These are phyloP conservation scores for Aspergillus diversus DNA, from an alignment of 495 filamentous ascomycete genomes.

Conservation along the genomic window DNA sequence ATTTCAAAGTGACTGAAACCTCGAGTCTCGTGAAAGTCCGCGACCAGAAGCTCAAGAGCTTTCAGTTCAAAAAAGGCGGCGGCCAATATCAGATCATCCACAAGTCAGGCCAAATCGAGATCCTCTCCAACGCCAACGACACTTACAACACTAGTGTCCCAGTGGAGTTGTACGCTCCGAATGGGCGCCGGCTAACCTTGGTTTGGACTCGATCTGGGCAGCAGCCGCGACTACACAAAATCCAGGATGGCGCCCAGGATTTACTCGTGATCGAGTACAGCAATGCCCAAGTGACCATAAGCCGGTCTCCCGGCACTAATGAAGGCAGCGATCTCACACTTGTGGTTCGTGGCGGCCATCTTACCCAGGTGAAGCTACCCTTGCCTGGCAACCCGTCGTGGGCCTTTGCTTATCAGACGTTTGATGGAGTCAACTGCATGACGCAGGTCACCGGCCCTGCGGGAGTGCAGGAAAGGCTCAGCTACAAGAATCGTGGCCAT, in stretches of 20 bases:
- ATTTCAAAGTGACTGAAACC: conserved; percentile 12
- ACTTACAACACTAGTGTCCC: not conserved
- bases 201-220: not conserved
- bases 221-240: conserved; percentile 15
- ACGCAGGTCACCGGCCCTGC: conserved; percentile 4
- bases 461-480: conserved; percentile 1
- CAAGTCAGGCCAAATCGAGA: conserved; percentile 8
- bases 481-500: not conserved
- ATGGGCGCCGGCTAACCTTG: conserved; percentile 11
- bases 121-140: conserved; percentile 6
- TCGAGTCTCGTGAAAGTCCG: not conserved
- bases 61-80: not conserved
- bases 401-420: conserved; percentile 6
- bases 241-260: conserved; percentile 10
- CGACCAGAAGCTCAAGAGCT: conserved; percentile 21
- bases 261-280: conserved; percentile 8
- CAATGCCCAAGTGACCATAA: not conserved
- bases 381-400: not conserved
- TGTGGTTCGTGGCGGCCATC: not conserved
- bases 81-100: not conserved
- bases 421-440: not conserved
- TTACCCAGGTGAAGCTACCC: conserved; percentile 5
- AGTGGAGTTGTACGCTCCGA: conserved; percentile 1
- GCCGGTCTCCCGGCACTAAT: not conserved
- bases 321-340: conserved; percentile 7